Evolutionary conservation across 106 monocot species (phyloP).

Genomic region (Apostasia ramifera): DNA sequence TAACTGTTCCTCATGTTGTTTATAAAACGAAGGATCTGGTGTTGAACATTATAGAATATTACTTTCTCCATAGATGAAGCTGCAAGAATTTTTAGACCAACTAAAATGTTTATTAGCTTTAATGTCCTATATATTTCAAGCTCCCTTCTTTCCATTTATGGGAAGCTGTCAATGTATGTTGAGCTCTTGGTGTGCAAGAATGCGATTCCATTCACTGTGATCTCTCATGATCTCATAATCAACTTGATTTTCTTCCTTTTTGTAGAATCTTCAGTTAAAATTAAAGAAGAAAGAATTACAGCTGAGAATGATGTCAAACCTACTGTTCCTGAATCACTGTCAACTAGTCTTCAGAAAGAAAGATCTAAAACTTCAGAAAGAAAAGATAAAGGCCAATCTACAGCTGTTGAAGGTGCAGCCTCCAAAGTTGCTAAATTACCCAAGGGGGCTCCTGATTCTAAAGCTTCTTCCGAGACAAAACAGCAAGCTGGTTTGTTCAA

Average conservation of each 20-base stretch:
- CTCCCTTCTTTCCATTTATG: too few relatives aligned
- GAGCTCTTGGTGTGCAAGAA: neutral
- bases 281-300: constrained; percentile 67
- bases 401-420: constrained; percentile 19
- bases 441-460: constrained; percentile 33
- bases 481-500: constrained; percentile 25
- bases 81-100: too few relatives aligned
- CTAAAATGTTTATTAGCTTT: too few relatives aligned
- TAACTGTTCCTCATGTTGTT: too few relatives aligned
- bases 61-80: too few relatives aligned
- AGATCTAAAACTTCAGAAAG: constrained; percentile 29
- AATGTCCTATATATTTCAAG: too few relatives aligned
- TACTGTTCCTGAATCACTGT: constrained; percentile 29
- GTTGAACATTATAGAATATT: too few relatives aligned
- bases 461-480: constrained; percentile 39
- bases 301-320: constrained; percentile 45
- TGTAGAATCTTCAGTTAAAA: constrained; percentile 77
- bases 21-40: too few relatives aligned
- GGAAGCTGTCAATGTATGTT: neutral
- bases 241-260: neutral
- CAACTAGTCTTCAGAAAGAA: constrained; percentile 28
- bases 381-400: constrained; percentile 36
- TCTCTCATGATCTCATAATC: neutral
- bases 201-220: neutral
- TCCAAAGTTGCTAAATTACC: constrained; percentile 42